These are phyloP conservation scores for Backusella tarrabulga DNA, from an alignment of 192 early-diverging fungal genomes.

Conservation along the genomic window DNA sequence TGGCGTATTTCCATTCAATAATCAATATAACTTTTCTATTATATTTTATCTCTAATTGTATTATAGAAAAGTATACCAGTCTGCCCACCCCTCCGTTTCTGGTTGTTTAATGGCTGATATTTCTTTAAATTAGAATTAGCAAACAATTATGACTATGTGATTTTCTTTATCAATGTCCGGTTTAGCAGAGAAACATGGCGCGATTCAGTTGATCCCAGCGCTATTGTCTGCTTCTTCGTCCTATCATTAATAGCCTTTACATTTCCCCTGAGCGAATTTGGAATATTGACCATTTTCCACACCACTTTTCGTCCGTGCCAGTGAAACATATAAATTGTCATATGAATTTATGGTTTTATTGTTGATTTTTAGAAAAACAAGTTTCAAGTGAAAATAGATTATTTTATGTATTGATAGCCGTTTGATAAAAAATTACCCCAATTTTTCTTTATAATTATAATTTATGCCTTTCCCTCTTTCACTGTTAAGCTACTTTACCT, in stretches of 20 bases:
- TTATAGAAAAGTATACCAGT: background rate
- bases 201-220: background rate
- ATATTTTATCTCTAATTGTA: background rate
- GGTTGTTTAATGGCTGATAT: background rate
- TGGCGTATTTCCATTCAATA: background rate
- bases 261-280: background rate
- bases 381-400: background rate
- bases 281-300: background rate
- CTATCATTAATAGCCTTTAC: background rate
- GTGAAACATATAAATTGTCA: background rate
- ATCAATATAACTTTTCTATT: background rate
- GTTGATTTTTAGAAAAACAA: background rate
- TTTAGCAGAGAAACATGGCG: background rate
- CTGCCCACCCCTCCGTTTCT: background rate
- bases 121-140: background rate
- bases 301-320: background rate
- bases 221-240: background rate
- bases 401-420: background rate
- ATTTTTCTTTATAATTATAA: background rate
- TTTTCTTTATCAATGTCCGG: constrained; percentile 2
- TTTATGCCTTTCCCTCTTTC: background rate
- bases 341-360: constrained; percentile 3
- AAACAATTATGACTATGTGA: background rate
- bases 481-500: background rate
- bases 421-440: background rate